Percentiles rank a stretch among this genome's conserved stretches.
Evolutionary conservation across 306 rosid genomes (phyloP).

Genomic region (Benincasa hispida): DNA sequence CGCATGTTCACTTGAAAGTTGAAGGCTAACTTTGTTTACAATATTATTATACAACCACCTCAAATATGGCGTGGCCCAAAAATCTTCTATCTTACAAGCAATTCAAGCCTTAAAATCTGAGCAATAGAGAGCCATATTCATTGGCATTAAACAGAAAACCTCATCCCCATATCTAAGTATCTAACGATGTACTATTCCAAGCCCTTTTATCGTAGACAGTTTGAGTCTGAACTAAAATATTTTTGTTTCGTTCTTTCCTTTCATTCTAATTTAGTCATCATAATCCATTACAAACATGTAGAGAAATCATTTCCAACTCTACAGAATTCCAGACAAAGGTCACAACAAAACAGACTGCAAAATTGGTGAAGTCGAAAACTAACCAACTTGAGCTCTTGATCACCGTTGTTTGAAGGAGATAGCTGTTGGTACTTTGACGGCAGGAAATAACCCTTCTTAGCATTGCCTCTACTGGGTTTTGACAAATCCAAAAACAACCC

Average conservation of each 20-base stretch:
- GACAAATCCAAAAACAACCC: slow-evolving; percentile 66
- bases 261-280: neutral
- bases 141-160: neutral
- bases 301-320: neutral
- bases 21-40: neutral
- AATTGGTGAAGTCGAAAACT: slow-evolving; percentile 20
- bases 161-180: neutral
- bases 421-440: slow-evolving; percentile 29
- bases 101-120: neutral
- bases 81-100: neutral
- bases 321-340: neutral
- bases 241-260: neutral
- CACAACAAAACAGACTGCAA: neutral
- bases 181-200: no score
- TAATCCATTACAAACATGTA: neutral
- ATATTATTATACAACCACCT: neutral
- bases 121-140: neutral
- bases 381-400: slow-evolving; percentile 80
- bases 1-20: neutral
- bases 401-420: slow-evolving; percentile 30
- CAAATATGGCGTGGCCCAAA: neutral
- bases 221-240: neutral
- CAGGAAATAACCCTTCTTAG: slow-evolving; percentile 22
- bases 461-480: slow-evolving; percentile 24
- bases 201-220: neutral